Conservation (phyloP, 768 basidiomycete species). For the Obba rivulosa region DNA sequence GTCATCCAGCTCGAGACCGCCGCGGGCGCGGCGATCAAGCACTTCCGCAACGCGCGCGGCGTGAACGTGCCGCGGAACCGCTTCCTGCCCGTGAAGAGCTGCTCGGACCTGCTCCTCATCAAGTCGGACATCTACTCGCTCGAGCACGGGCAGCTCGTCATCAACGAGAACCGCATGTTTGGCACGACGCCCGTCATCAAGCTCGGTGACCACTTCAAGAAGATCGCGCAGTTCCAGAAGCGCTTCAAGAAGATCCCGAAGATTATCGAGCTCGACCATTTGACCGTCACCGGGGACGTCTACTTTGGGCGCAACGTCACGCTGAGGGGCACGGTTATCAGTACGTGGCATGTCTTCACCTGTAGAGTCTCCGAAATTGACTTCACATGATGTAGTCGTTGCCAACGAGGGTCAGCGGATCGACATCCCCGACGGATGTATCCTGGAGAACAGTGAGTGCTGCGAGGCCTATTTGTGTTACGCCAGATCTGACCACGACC, state of each 20-base stretch:
- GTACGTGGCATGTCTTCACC: slow-evolving; percentile 26
- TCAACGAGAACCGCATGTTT: slow-evolving; percentile 81
- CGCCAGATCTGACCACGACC: slow-evolving; percentile 12
- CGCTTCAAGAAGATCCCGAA: slow-evolving; percentile 93
- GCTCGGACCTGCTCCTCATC: slow-evolving; percentile 84
- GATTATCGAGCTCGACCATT: slow-evolving; percentile 87
- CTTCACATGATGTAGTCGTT: slow-evolving; percentile 36
- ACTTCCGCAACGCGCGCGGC: slow-evolving; percentile 87
- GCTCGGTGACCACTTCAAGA: slow-evolving; percentile 95
- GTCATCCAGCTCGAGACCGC: slow-evolving; percentile 63
- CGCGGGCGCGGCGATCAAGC: slow-evolving; percentile 91
- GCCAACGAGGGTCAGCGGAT: slow-evolving; percentile 75
- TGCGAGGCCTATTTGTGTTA: neutral
- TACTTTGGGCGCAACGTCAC: slow-evolving; percentile 85
- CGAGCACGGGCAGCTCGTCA: slow-evolving; percentile 80
- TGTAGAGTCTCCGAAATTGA: neutral
- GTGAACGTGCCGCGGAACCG: slow-evolving; percentile 93
- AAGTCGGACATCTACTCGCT: slow-evolving; percentile 92
- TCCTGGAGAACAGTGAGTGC: slow-evolving; percentile 57
- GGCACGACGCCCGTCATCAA: slow-evolving; percentile 92
- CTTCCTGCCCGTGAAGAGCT: slow-evolving; percentile 89
- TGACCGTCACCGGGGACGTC: slow-evolving; percentile 90
- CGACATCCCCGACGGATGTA: slow-evolving; percentile 69
- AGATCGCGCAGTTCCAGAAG: slow-evolving; percentile 89
- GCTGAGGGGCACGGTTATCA: slow-evolving; percentile 85